Evolutionary conservation across 139 green algal species (phyloP).

Genomic region (Volvox africanus): DNA sequence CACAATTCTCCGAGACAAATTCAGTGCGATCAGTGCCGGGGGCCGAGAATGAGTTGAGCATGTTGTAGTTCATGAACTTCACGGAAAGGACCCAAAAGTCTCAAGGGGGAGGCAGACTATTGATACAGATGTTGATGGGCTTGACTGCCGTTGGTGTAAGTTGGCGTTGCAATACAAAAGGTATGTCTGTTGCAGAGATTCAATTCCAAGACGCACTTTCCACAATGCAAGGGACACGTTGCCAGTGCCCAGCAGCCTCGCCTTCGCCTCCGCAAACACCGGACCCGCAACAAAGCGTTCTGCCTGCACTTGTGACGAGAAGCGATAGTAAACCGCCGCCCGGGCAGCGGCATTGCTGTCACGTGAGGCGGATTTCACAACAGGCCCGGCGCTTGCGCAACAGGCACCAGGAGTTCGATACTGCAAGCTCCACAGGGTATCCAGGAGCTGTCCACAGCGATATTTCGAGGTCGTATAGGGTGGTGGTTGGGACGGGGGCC

Average conservation of each 20-base stretch:
- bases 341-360: background rate
- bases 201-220: conserved; percentile 1
- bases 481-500: too few species aligned
- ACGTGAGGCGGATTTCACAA: background rate
- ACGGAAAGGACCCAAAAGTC: too few species aligned
- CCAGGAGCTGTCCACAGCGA: background rate
- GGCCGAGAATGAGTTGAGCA: too few species aligned
- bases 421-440: conserved; percentile 36
- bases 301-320: conserved; percentile 34
- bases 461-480: background rate
- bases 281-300: conserved; percentile 38
- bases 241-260: conserved; percentile 3
- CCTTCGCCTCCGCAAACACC: background rate
- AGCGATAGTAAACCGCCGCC: conserved; percentile 41
- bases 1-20: too few species aligned
- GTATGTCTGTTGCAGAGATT: too few species aligned
- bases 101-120: too few species aligned
- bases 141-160: too few species aligned
- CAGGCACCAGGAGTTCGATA: conserved; percentile 33
- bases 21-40: too few species aligned
- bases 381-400: conserved; percentile 19
- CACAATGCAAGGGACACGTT: conserved; percentile 12
- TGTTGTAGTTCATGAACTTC: too few species aligned
- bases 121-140: too few species aligned
- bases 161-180: too few species aligned